Base-by-base conservation (phyloP, 352 stramenopile genomes). In the Thraustotheca clavata region DNA sequence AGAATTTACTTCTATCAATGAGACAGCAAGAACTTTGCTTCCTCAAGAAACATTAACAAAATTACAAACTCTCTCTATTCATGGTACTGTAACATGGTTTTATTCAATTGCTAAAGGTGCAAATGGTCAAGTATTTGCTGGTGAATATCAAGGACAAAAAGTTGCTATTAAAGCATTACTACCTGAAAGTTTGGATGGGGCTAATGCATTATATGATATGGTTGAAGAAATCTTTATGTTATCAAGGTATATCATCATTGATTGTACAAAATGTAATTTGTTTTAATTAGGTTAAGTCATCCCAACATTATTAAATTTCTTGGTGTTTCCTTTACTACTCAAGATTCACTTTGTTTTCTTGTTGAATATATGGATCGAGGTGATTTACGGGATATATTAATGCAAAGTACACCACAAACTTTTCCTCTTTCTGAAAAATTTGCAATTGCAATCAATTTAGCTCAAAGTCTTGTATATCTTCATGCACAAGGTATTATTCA, bases 291-390 rank as follows among this genome's bases (percentile, higher is more conserved):
- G 7, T 31, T 52, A 11, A 14, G 12, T 9, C 84, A 93, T 65
- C 79, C 80, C 0, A 91, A 91, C 69, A 91, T 93, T 62, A 79
- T 91, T 59, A 75, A 87, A 68, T 90, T 93, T 50, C 40, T 91
- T 8, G 84, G 84, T 26, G 73, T 93, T 12, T 86, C 75, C 32
- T 4, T 79, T 79, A 22, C 90, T 9, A 77, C 73, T 29, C 71
- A 77, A 54, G 74, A 89, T 54, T 76, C 90, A 41, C 67, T 93
- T 32, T 93, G 84, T 55, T 82, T 82, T 0, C 75, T 93, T 59
- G 89, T 79, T 0, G 82, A 91, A 71, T 93, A 91, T 71, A 91
- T 93, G 84, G 66, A 69, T 59, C 84, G 83, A 62, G 84, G 84
- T 20, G 84, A 93, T 33, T 67, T 93, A n/a, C 85, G 87, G 47